Evolutionary conservation across 495 filamentous ascomycete species (phyloP), one percentile per base, ranked within the genome.

Genomic region (Clohesyomyces aquaticus): DNA sequence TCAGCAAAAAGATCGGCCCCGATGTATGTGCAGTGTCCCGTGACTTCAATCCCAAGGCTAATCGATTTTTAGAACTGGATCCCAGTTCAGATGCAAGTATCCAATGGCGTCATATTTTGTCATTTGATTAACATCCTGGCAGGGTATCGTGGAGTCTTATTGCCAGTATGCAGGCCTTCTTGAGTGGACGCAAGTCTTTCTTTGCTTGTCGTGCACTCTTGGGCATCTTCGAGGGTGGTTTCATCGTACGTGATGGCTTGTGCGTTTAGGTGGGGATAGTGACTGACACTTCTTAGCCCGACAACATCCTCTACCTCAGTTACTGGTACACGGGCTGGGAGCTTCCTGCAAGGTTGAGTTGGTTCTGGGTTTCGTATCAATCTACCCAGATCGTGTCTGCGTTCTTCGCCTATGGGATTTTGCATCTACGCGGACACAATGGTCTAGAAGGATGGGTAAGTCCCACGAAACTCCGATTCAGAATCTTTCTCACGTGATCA

Each of bases 171-270:
- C 89, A 93, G 73, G 84, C 88, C 11, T 86, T 85, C 59, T 70
- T 95, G 8, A 79, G 73, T 35, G 84, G 85, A 0, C 77, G 80
- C n/a, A 67, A 72, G 0, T 83, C 84, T 0, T 95, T 90, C 71
- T 86, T 84, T 48, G 76, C 80, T 11, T 83, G 79, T 62, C 80
- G 91, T 43, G 80, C 84, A 12, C 69, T 93, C 22, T 77, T 94
- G 3, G 90, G 88, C 25, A 75, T 91, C 6, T 76, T 93, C 10
- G 89, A 95, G 72, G 91, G 91, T 52, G 88, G 88, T 16, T 91
- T 90, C 59, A 81, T 83, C 52, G 67, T 70, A 55, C 9, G 59
- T 55, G 12, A 16, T 6, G 9, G 6, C 48, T 58, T 11, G 38
- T 75, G 79, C 0, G 79, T 82, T 58, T 74, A 76, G 0, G 72